Conservation (phyloP, 1,284 basidiomycete genomes). For the Cutaneotrichosporon spelunceum region DNA sequence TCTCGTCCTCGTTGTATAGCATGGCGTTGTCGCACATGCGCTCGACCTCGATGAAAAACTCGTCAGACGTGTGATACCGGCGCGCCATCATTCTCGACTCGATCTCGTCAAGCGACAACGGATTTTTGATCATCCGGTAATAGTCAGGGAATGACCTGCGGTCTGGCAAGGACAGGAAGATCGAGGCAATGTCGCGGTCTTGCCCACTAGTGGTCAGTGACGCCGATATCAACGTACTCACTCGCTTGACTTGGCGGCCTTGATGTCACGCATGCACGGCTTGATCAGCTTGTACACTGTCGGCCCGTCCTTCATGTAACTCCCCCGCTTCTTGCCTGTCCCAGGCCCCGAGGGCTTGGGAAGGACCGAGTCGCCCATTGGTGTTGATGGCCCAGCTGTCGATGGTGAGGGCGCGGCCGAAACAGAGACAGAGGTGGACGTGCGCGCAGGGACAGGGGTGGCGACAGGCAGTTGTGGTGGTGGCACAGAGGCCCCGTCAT, state of each 20-base stretch:
- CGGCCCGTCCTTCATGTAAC: slow-evolving; percentile 46
- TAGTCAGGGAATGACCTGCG: slow-evolving; percentile 85
- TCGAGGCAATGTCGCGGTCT: slow-evolving; percentile 63
- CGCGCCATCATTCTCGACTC: slow-evolving; percentile 70
- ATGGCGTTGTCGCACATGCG: slow-evolving; percentile 86
- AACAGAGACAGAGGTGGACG: slow-evolving; percentile 13
- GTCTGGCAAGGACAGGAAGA: slow-evolving; percentile 74
- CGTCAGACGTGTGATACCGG: slow-evolving; percentile 65
- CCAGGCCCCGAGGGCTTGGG: slow-evolving; percentile 16
- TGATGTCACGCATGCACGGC: slow-evolving; percentile 42
- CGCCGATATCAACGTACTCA: slow-evolving; percentile 23
- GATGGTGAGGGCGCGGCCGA: slow-evolving; percentile 13
- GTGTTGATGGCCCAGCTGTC: slow-evolving; percentile 20
- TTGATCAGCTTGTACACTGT: slow-evolving; percentile 50
- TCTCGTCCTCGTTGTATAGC: slow-evolving; percentile 80
- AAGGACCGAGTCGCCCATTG: slow-evolving; percentile 8
- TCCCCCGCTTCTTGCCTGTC: slow-evolving; percentile 34
- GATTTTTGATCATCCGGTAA: slow-evolving; percentile 77
- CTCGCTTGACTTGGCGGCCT: slow-evolving; percentile 40
- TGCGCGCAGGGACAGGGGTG: slow-evolving; percentile 9
- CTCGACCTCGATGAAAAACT: slow-evolving; percentile 75
- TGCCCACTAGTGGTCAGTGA: slow-evolving; percentile 49
- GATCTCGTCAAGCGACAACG: slow-evolving; percentile 78
- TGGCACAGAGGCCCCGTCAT: slow-evolving; percentile 17
- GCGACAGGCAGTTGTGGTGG: not conserved